Percentiles rank a stretch among this genome's conserved stretches.
phyloP scores from a whole-genome alignment of 345 rosid genomes.

The Geranium brycei region DNA sequence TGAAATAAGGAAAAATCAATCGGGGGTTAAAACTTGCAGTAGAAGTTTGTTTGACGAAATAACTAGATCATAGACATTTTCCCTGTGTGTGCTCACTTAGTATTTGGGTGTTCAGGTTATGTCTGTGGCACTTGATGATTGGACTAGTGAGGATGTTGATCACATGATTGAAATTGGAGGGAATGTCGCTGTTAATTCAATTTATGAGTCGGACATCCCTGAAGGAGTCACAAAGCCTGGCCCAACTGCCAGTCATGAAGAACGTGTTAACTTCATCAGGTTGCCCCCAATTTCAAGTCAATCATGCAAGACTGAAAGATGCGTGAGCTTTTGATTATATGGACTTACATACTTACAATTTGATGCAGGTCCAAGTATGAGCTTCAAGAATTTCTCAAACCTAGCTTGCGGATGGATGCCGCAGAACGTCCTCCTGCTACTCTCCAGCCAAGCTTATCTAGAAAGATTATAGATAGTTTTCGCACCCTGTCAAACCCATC shows the following conservation, averaged over 20 bases:
- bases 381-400: slow-evolving; percentile 82
- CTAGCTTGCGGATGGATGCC: slow-evolving; percentile 58
- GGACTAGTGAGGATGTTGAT: slow-evolving; percentile 85
- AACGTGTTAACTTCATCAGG: slow-evolving; percentile 74
- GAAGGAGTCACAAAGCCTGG: slow-evolving; percentile 70
- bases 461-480: slow-evolving; percentile 50
- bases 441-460: slow-evolving; percentile 45
- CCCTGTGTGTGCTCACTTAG: slow-evolving; percentile 1
- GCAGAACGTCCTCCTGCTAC: slow-evolving; percentile 1
- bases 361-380: slow-evolving; percentile 73
- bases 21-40: not conserved
- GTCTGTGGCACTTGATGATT: slow-evolving; percentile 90
- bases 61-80: not conserved
- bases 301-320: not conserved
- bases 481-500: no score
- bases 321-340: not conserved
- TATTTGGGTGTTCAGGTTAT: slow-evolving; percentile 45
- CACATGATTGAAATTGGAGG: slow-evolving; percentile 93
- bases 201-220: slow-evolving; percentile 78
- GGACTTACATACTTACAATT: not conserved
- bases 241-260: slow-evolving; percentile 65
- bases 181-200: slow-evolving; percentile 72
- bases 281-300: slow-evolving; percentile 4
- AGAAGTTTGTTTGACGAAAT: not conserved
- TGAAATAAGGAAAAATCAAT: no score